phyloP scores from a whole-genome alignment of 768 basidiomycete genomes.

The Plicaturopsis crispa region DNA sequence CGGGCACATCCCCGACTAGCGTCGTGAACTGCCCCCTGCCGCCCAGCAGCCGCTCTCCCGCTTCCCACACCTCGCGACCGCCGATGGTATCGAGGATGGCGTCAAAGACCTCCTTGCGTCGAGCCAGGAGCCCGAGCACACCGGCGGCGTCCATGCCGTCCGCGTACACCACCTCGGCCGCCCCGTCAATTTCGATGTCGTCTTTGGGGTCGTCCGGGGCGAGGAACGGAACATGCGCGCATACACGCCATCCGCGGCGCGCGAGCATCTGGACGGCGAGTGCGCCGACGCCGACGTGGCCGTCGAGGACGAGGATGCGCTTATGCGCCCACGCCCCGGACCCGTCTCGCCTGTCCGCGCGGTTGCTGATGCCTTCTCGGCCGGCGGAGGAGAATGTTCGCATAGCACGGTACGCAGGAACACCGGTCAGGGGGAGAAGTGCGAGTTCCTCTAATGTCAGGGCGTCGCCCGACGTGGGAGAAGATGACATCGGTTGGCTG shows the following conservation, averaged over 20 bases:
- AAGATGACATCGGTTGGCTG: slow-evolving; percentile 3
- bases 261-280: slow-evolving; percentile 75
- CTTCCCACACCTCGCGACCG: slow-evolving; percentile 74
- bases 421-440: slow-evolving; percentile 68
- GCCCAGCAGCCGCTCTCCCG: slow-evolving; percentile 51
- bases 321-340: slow-evolving; percentile 7
- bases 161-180: slow-evolving; percentile 47
- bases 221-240: slow-evolving; percentile 50
- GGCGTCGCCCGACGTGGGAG: slow-evolving; percentile 6
- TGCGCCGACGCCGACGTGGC: slow-evolving; percentile 70
- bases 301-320: slow-evolving; percentile 54
- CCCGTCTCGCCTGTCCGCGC: slow-evolving; percentile 16
- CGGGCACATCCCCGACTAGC: slow-evolving; percentile 63
- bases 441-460: slow-evolving; percentile 69
- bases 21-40: slow-evolving; percentile 63
- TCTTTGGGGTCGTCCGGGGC: slow-evolving; percentile 28
- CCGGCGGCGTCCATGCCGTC: slow-evolving; percentile 65
- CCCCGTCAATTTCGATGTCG: slow-evolving; percentile 30
- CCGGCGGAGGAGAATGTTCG: slow-evolving; percentile 47
- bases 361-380: slow-evolving; percentile 4
- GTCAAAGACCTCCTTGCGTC: slow-evolving; percentile 61
- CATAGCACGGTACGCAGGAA: slow-evolving; percentile 79
- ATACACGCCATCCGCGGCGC: slow-evolving; percentile 62
- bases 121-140: slow-evolving; percentile 42
- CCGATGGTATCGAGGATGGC: slow-evolving; percentile 80